Evolutionary conservation across 345 rosid genomes (phyloP), one percentile per base, ranked within the genome.

Genomic region (Hevea brasiliensis): DNA sequence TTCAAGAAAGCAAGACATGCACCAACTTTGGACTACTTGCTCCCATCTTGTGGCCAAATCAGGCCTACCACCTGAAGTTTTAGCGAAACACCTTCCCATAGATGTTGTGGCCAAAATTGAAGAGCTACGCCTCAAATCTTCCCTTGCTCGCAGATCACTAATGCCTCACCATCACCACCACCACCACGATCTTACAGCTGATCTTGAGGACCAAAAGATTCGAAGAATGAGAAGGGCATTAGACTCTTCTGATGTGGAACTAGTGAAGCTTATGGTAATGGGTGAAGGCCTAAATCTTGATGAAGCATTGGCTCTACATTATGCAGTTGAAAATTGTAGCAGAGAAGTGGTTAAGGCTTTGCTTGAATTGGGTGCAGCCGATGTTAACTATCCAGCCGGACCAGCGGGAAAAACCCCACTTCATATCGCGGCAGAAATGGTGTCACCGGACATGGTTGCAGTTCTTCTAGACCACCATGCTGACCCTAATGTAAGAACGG

Each of bases 211-310:
- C 79, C 98, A 96, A 59, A 96, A 96, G 76, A 93, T 96, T 35
- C 82, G 96, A 23, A 81, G 97, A 48, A 96, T 96, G 99, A 87
- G 97, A 77, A 78, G 97, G 41, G 99, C 99, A 6, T 80, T 96
- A 12, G 99, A 96, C 76, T 91, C 98, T 1, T 96, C 98, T 0
- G 99, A 96, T 58, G 98, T 96, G 4, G 98, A 96, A 70, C 84
- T 96, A 0, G 97, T 96, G 50, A 96, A 93, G 85, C 92, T 96
- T 5, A 96, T 96, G 99, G 99, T 96, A 32, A 96, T 96, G 99
- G 98, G 98, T 12, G 99, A 96, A 84, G 99, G 99, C n/a, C 89
- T 96, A 3, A 96, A 93, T 81, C 87, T 96, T 27, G 97, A 93
- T 67, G 97, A 96, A 70, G 91, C 98, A 41, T 74, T 96, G 75